These are phyloP conservation scores for Solanum medicagineum DNA, from an alignment of 257 asterid genomes.

Conservation along the genomic window DNA sequence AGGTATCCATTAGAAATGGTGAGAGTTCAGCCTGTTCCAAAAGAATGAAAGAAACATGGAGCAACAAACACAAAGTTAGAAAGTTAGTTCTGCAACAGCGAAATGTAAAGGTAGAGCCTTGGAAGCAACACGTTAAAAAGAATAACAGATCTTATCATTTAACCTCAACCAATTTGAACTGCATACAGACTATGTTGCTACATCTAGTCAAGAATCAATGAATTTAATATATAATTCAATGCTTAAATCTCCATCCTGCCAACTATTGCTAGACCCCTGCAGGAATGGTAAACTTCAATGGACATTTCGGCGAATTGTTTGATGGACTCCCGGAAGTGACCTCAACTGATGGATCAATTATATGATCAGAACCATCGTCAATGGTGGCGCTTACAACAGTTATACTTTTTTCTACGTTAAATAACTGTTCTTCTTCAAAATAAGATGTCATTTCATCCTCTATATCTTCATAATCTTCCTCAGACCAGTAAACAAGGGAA, in stretches of 20 bases:
- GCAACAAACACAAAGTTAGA: background rate
- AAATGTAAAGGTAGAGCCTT: background rate
- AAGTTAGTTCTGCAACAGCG: background rate
- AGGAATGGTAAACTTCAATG: constrained; percentile 39
- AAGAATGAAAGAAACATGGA: background rate
- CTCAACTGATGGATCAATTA: constrained; percentile 14
- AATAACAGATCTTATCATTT: background rate
- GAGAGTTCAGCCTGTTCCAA: background rate
- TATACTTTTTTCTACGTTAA: constrained; percentile 15
- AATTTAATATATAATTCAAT: constrained; percentile 6
- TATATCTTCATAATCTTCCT: constrained; percentile 24
- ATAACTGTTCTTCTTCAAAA: constrained; percentile 14
- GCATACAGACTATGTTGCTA: constrained; percentile 5
- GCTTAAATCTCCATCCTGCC: constrained; percentile 17
- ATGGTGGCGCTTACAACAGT: constrained; percentile 6
- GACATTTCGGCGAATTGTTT: constrained; percentile 14
- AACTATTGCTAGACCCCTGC: constrained; percentile 37
- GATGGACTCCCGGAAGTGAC: constrained; percentile 8
- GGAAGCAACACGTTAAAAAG: background rate
- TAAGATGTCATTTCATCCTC: constrained; percentile 22
- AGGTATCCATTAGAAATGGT: background rate
- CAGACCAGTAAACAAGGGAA: constrained; percentile 31
- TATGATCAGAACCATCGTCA: constrained; percentile 22
- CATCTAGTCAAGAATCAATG: constrained; percentile 14
- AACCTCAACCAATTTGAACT: constrained; percentile 8